Base-by-base conservation (phyloP, 2,329 filamentous ascomycete species). In the Claviceps citrina region DNA sequence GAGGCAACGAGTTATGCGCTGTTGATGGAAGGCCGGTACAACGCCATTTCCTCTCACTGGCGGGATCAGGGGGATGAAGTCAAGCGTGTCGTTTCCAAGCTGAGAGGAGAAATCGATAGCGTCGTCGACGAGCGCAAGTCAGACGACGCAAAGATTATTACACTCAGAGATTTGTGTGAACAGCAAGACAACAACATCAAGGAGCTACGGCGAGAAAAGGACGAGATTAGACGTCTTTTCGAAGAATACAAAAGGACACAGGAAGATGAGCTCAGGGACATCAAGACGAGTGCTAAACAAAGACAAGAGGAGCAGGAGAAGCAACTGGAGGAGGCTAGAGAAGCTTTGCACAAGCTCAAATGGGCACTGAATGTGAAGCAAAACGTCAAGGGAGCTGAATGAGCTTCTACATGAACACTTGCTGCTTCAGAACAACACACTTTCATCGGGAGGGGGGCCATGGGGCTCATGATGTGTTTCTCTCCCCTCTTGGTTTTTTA, bases 311-410 rank as follows among this genome's bases (percentile, higher is more conserved):
- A 80, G 51, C 78, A 81, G 49, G 65, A 75, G 46, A 58, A 57
- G 42, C 63, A 74, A 20, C 60, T 81, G n/a, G 58, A 67, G 28
- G 73, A 78, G 51, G 63, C 77, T 32, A 66, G 67, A 47, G 65
- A 71, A 49, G 70, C 73, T n/a, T 62, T 82, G 38, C 67, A 76
- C 46, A 75, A 84, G 62, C 67, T 87, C 57, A 73, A 66, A 52
- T 86, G 81, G 81, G 78, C 81, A 12, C 67, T 86, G 47, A 75
- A 70, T 39, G 69, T 82, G 38, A 78, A 81, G 61, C 61, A 71
- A 44, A 76, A 71, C 46, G 67, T 78, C 41, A 66, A 64, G 42
- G 71, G 63, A 40, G 70, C 72, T 6, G 57, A 70, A 55, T 76
- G 55, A 44, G 24, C 22, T 5, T 19, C 4, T 36, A 18, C 34